Conservation (phyloP, 2,329 filamentous ascomycete species). For the Dendrostoma leiphaemia region DNA sequence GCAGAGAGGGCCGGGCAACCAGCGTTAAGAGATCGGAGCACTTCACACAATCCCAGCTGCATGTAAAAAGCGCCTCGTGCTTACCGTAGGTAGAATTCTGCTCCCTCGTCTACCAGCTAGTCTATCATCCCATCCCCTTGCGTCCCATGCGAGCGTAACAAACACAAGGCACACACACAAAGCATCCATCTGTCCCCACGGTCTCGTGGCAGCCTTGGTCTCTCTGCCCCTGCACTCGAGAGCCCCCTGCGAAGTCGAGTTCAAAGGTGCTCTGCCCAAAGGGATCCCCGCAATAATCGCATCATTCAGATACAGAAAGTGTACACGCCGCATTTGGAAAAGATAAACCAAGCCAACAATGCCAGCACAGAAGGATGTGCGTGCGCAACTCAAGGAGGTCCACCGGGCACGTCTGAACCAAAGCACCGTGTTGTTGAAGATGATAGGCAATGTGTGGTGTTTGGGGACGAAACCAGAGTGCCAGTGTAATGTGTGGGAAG, state of each 20-base stretch:
- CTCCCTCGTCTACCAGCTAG: background rate
- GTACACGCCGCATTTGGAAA: background rate
- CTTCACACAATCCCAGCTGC: too few relatives aligned
- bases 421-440: background rate
- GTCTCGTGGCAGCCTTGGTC: background rate
- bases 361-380: background rate
- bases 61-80: too few relatives aligned
- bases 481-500: background rate
- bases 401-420: background rate
- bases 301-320: background rate
- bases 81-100: background rate
- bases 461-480: too few relatives aligned
- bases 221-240: too few relatives aligned
- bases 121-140: background rate
- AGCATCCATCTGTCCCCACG: background rate
- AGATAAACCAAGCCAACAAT: background rate
- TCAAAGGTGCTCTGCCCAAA: too few relatives aligned
- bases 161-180: too few relatives aligned
- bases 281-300: too few relatives aligned
- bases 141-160: too few relatives aligned
- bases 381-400: background rate
- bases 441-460: background rate
- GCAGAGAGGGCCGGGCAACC: background rate
- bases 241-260: too few relatives aligned
- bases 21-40: background rate